Evolutionary conservation across 768 basidiomycete genomes (phyloP), one percentile per base, ranked within the genome.

Genomic region (Xanthoconium stramineum): DNA sequence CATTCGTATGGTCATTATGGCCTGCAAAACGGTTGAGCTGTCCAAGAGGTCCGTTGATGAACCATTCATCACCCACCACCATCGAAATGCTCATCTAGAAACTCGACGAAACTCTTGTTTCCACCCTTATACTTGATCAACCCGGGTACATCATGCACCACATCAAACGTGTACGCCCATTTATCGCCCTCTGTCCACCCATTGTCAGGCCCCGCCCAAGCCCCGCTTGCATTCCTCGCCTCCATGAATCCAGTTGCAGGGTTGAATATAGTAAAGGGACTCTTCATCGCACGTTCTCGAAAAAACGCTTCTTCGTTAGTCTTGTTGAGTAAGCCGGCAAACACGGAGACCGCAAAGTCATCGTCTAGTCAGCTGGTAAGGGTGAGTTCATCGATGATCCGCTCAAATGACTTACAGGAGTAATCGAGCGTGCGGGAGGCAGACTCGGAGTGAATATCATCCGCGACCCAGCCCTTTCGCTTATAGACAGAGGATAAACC

Each of bases 161-260:
- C 87, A 43, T 88, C 86, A 59, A 90, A 86, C 4, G 86, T 85
- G 67, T 92, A 92, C 9, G 85, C 85, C 84, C 84, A 85, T 66
- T 80, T 79, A 63, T 86, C 84, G 36, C 90, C 91, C 69, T 94
- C 91, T 1, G 91, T 93, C 87, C 89, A 94, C 0, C 91, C 91
- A 13, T 71, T 76, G 57, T 82, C 78, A 10, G 79, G 78, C 10
- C 91, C 88, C 5, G 89, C 89, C 85, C 86, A 91, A 12, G 75
- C 70, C 0, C 89, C 89, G 62, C 81, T 78, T 14, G 76, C 76
- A 53, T 86, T 84, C 46, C 86, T 78, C 1, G 89, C 90, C 64
- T 92, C 89, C 87, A 94, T 91, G 65, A 92, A 92, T 1, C 87
- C 86, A 0, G 86, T 89, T 6, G 36, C 49, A 19, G 57, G 51